Conservation (phyloP, 352 stramenopile genomes). For the Phytopythium boreale region DNA sequence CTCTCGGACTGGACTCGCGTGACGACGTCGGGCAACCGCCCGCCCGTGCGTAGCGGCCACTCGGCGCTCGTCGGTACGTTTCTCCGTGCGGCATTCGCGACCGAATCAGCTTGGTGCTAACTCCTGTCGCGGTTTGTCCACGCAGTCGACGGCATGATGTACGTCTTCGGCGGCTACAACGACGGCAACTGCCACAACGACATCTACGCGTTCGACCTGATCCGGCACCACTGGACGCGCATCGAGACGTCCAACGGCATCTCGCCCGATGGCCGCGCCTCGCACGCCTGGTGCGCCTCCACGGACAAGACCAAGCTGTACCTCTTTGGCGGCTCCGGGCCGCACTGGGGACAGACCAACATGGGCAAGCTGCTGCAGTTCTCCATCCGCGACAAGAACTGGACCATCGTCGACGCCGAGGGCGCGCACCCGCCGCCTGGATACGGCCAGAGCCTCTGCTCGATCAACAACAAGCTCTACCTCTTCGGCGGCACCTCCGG, state of each 20-base stretch:
- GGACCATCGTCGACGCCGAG: slow-evolving; percentile 71
- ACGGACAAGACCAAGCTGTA: slow-evolving; percentile 77
- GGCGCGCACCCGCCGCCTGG: slow-evolving; percentile 63
- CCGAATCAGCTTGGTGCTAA: background rate
- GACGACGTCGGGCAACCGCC: slow-evolving; percentile 58
- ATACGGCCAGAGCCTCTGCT: slow-evolving; percentile 74
- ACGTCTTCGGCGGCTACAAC: slow-evolving; percentile 84
- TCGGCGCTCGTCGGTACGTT: slow-evolving; percentile 71
- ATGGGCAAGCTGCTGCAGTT: slow-evolving; percentile 86
- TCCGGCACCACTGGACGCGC: slow-evolving; percentile 75
- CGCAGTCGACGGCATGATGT: slow-evolving; percentile 74
- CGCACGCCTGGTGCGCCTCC: slow-evolving; percentile 72
- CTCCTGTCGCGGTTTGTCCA: background rate
- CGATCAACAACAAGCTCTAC: slow-evolving; percentile 79
- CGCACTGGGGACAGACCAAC: slow-evolving; percentile 84
- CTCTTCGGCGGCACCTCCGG: slow-evolving; percentile 79
- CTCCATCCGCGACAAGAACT: slow-evolving; percentile 73
- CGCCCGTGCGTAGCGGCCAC: slow-evolving; percentile 74
- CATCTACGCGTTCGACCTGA: slow-evolving; percentile 77
- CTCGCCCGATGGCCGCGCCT: slow-evolving; percentile 66
- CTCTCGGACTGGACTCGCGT: slow-evolving; percentile 77
- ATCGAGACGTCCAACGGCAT: slow-evolving; percentile 77
- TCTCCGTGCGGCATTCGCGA: background rate
- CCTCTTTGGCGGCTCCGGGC: slow-evolving; percentile 70
- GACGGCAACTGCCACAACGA: slow-evolving; percentile 86